These are phyloP conservation scores for Neoscytalidium dimidiatum DNA, from an alignment of 2,329 filamentous ascomycete species.

Conservation along the genomic window DNA sequence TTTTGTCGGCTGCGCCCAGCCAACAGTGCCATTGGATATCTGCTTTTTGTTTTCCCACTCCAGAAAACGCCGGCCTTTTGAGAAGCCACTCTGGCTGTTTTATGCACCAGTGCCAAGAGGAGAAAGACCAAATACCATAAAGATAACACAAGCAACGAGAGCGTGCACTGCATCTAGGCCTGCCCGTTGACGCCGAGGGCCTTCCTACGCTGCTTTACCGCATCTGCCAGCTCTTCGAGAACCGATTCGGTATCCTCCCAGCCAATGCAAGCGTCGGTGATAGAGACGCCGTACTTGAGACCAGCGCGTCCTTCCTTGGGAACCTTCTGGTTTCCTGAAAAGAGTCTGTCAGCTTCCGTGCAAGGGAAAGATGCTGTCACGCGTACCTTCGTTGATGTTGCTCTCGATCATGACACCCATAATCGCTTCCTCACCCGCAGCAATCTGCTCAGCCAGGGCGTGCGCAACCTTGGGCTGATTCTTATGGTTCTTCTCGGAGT, in stretches of 20 bases:
- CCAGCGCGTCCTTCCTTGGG: constrained; percentile 81
- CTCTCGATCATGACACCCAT: constrained; percentile 99
- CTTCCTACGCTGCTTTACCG: constrained; percentile 73
- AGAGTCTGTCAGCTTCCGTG: not conserved
- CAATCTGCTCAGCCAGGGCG: constrained; percentile 79
- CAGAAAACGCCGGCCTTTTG: not conserved
- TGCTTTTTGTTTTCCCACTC: not conserved
- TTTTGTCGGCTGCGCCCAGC: not conserved
- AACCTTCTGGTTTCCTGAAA: constrained; percentile 80
- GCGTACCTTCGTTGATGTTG: constrained; percentile 86
- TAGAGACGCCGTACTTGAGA: constrained; percentile 91
- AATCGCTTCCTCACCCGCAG: constrained; percentile 79
- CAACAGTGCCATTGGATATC: not conserved
- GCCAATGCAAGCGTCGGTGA: constrained; percentile 94
- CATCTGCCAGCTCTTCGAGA: constrained; percentile 74
- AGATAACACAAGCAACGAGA: not conserved
- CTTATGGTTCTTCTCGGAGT: constrained; percentile 92
- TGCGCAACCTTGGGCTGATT: constrained; percentile 95
- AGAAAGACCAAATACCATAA: not conserved
- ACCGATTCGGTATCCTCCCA: constrained; percentile 88
- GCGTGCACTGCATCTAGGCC: constrained; percentile 21
- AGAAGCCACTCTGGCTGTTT: not conserved
- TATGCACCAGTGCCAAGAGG: not conserved
- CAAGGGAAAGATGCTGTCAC: not conserved
- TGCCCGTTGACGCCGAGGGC: constrained; percentile 38